These are phyloP conservation scores for Tylopilus rubrobrunneus DNA, from an alignment of 768 basidiomycete species.

Conservation along the genomic window DNA sequence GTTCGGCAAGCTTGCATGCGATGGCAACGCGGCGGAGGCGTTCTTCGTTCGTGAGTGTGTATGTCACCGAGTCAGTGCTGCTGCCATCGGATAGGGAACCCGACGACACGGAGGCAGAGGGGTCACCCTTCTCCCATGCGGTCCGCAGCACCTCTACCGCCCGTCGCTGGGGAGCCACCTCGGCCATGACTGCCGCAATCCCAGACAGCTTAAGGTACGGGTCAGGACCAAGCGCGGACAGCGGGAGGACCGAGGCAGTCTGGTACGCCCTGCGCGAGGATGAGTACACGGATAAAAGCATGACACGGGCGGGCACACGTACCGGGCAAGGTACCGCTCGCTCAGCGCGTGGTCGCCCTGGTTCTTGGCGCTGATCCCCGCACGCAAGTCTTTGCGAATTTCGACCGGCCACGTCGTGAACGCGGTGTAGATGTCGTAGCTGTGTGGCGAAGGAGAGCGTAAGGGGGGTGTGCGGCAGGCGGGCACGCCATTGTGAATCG, in stretches of 20 bases:
- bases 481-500: neutral
- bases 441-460: constrained; percentile 18
- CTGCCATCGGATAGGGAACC: no score
- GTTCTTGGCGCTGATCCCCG: constrained; percentile 59
- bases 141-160: constrained; percentile 25
- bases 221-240: constrained; percentile 33
- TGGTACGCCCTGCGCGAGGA: constrained; percentile 63
- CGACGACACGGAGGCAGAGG: no score
- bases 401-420: constrained; percentile 66
- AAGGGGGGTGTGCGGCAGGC: neutral
- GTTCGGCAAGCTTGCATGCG: constrained; percentile 43
- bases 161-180: constrained; percentile 35
- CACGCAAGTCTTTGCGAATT: constrained; percentile 60
- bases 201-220: constrained; percentile 68
- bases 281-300: neutral
- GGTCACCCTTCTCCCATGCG: constrained; percentile 20
- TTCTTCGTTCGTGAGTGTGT: no score
- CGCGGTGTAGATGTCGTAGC: constrained; percentile 52
- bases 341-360: constrained; percentile 52
- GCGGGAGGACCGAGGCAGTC: constrained; percentile 43
- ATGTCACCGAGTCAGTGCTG: no score
- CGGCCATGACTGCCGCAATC: constrained; percentile 58
- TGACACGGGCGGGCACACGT: constrained; percentile 13
- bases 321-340: constrained; percentile 53
- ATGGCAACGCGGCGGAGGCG: constrained; percentile 29